Conservation (phyloP, 75 land plant genomes). For the Picea glauca region DNA sequence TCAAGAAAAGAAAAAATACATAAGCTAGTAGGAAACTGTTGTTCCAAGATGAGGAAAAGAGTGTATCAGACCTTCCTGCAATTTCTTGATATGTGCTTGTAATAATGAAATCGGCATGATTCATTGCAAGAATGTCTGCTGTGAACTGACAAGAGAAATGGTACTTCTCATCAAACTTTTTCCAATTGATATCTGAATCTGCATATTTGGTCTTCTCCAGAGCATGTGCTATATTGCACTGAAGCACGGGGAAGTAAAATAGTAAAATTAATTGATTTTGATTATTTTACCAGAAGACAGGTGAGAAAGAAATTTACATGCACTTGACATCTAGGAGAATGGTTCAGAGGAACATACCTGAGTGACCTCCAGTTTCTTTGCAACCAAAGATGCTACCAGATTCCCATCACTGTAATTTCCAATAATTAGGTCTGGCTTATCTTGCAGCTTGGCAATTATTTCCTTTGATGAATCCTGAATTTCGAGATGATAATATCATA, state of each 20-base stretch:
- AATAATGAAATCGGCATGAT: constrained; percentile 63
- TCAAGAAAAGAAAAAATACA: neutral
- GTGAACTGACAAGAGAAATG: constrained; percentile 77
- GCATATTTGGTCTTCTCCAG: constrained; percentile 77
- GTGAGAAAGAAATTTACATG: neutral
- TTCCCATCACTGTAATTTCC: constrained; percentile 83
- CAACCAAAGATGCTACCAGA: constrained; percentile 60
- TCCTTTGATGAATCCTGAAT: constrained; percentile 60
- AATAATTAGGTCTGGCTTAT: constrained; percentile 63
- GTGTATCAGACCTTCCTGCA: constrained; percentile 51
- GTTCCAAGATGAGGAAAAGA: neutral
- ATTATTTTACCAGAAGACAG: neutral
- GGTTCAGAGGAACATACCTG: constrained; percentile 44
- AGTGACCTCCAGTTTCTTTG: constrained; percentile 45
- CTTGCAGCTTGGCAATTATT: constrained; percentile 43
- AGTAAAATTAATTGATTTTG: neutral
- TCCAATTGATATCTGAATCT: constrained; percentile 61
- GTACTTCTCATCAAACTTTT: constrained; percentile 51
- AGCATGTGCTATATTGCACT: constrained; percentile 69
- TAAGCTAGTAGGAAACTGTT: neutral
- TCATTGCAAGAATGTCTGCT: constrained; percentile 70
- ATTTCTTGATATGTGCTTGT: constrained; percentile 73
- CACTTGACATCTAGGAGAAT: neutral
- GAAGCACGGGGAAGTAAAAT: neutral
- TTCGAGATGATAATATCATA: constrained; percentile 48